A percentile compares a stretch with the other conserved stretches of the same genome.
Evolutionary conservation across 2,329 filamentous ascomycete genomes (phyloP).

Genomic region (Phialemoniopsis sp.): DNA sequence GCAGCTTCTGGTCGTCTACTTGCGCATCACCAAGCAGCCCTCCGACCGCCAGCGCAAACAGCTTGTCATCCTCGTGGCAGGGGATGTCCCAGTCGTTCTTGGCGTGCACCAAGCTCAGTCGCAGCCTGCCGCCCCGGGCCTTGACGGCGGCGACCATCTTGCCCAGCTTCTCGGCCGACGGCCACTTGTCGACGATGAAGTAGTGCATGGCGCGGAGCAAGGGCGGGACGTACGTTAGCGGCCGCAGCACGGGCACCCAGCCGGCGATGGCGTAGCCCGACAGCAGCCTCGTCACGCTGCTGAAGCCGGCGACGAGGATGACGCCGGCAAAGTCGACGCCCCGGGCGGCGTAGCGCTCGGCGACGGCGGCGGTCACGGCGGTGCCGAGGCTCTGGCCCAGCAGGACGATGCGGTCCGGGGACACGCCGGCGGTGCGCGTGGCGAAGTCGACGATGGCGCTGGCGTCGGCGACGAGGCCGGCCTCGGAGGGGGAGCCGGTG

Average conservation of each 20-base stretch:
- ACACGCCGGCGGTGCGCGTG: constrained; percentile 58
- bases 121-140: constrained; percentile 38
- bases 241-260: constrained; percentile 72
- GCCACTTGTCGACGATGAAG: constrained; percentile 78
- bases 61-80: constrained; percentile 61
- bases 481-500: constrained; percentile 74
- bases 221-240: constrained; percentile 60
- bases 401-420: constrained; percentile 70
- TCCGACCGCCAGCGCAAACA: constrained; percentile 58
- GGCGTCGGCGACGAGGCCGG: constrained; percentile 77
- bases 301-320: constrained; percentile 77
- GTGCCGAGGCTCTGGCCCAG: constrained; percentile 88
- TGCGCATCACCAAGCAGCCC: constrained; percentile 35
- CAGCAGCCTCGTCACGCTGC: constrained; percentile 67
- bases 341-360: constrained; percentile 57
- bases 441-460: constrained; percentile 70
- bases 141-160: constrained; percentile 49
- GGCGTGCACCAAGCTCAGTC: constrained; percentile 74
- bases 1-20: constrained; percentile 28
- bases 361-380: constrained; percentile 72
- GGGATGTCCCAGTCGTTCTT: constrained; percentile 80
- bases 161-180: constrained; percentile 62
- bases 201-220: constrained; percentile 57
- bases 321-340: constrained; percentile 72
- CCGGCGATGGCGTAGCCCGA: constrained; percentile 77